Base-by-base conservation (phyloP, 78 protist species). In the Bodo saltans region DNA sequence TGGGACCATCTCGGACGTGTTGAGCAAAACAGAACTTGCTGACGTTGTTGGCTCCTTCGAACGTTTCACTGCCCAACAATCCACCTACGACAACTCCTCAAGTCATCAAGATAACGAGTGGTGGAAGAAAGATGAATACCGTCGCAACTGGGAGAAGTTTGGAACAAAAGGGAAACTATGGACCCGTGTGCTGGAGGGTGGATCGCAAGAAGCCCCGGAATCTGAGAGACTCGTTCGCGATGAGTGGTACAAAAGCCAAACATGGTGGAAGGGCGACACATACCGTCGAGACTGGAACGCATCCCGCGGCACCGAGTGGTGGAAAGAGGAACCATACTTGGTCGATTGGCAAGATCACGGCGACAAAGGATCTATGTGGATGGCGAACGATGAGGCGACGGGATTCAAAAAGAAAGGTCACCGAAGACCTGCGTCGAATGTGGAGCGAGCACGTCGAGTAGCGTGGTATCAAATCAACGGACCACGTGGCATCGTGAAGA, bases 241-340 rank as follows among this genome's bases (percentile, higher is more conserved):
- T 3, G 53, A 76, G 81, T 76, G 12, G 28, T 76, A 76, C 81
- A 8, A 27, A 29, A 3, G 53, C 8, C 8, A 76, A 47, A 3
- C 17, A 47, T 76, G 81, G 81, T 76, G 81, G 81, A 76, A 76
- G 81, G 81, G 42, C 67, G 81, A 39, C 81, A 47, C n/a, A 41
- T 76, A 76, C 81, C 35, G 42, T 47, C 40, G 81, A 3, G 81
- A 76, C 41, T 76, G 81, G 81, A 28, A 37, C 40, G 81, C 81
- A 1, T 30, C 81, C 42, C 21, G 34, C 42, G 81, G 12, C 81
- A 38, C 67, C 81, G 81, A 76, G 3, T 76, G 81, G 81, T 76
- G 81, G 81, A 76, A 76, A 67, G 81, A 76, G 67, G 81, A 76
- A 67, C 53, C 81, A 25, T 76, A 76, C 81, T 42, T 76, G 32